phyloP scores from a whole-genome alignment of 1,284 basidiomycete genomes.

The Rhodotorula sp. region DNA sequence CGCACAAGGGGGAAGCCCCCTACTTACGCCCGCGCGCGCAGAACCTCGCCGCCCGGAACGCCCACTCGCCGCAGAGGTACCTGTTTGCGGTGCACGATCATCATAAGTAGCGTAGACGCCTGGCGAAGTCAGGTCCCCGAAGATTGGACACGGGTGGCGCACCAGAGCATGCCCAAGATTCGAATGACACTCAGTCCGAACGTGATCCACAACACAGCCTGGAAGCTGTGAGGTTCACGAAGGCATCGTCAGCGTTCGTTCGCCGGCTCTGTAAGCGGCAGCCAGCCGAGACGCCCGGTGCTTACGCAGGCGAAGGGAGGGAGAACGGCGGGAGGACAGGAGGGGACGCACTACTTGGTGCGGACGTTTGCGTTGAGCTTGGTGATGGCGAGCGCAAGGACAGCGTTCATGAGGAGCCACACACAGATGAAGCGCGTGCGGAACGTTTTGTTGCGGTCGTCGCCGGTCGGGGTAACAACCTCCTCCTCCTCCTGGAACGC shows the following conservation, averaged over 20 bases:
- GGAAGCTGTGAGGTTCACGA: conserved; percentile 62
- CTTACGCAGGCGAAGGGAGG: too few species aligned
- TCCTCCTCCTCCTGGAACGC: conserved; percentile 71
- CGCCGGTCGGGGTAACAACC: conserved; percentile 79
- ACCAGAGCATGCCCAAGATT: conserved; percentile 56
- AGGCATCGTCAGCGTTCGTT: too few species aligned
- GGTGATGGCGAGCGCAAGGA: conserved; percentile 39
- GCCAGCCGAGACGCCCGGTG: too few species aligned
- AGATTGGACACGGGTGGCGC: background rate
- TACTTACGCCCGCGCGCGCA: conserved; percentile 24
- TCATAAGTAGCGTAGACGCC: background rate
- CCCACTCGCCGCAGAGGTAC: conserved; percentile 35
- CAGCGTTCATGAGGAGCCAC: conserved; percentile 83
- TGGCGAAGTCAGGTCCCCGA: too few species aligned
- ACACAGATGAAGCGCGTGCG: conserved; percentile 60
- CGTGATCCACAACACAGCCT: conserved; percentile 83
- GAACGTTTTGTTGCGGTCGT: conserved; percentile 86
- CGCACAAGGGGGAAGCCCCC: background rate
- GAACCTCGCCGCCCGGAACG: conserved; percentile 26
- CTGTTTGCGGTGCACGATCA: conserved; percentile 56
- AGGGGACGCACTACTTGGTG: conserved; percentile 55
- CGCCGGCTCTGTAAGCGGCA: too few species aligned
- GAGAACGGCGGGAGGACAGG: too few species aligned
- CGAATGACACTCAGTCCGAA: conserved; percentile 78
- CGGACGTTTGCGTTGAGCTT: conserved; percentile 39